Evolutionary conservation across 768 basidiomycete species (phyloP).

Genomic region (Phaeotremella skinneri): DNA sequence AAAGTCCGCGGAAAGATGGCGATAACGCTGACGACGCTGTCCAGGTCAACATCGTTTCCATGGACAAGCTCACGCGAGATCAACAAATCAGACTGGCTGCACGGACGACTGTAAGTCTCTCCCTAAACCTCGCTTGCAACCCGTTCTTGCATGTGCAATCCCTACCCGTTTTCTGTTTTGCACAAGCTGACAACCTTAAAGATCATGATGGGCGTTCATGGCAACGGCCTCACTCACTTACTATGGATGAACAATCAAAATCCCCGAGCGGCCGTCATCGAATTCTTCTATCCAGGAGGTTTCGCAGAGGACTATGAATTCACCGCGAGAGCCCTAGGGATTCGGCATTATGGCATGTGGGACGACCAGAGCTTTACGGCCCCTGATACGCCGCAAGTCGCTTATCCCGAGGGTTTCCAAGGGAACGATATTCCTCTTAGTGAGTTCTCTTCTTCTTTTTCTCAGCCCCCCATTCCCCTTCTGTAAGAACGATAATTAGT

Average conservation of each 20-base stretch:
- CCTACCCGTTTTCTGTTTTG: background rate
- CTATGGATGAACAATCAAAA: conserved; percentile 73
- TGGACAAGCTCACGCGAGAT: conserved; percentile 73
- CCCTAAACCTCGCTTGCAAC: no score
- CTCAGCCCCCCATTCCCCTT: background rate
- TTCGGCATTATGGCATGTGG: conserved; percentile 81
- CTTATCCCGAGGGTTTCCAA: conserved; percentile 88
- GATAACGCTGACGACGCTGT: background rate
- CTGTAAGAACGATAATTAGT: background rate
- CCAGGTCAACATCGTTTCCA: conserved; percentile 72
- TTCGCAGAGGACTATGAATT: conserved; percentile 87
- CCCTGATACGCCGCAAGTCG: conserved; percentile 66
- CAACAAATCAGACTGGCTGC: conserved; percentile 80
- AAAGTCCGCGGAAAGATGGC: background rate
- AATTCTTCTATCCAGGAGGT: conserved; percentile 75
- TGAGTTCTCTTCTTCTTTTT: conserved; percentile 44
- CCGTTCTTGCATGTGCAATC: no score
- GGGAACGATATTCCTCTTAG: conserved; percentile 82
- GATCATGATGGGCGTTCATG: conserved; percentile 53
- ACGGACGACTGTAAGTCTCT: conserved; percentile 70
- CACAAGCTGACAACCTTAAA: background rate
- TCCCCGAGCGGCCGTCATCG: conserved; percentile 73
- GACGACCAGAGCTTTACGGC: conserved; percentile 70
- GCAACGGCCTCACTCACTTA: conserved; percentile 66
- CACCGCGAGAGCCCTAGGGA: conserved; percentile 74